Evolutionary conservation across 1,284 basidiomycete genomes (phyloP).

Genomic region (Cronartium ribicola): DNA sequence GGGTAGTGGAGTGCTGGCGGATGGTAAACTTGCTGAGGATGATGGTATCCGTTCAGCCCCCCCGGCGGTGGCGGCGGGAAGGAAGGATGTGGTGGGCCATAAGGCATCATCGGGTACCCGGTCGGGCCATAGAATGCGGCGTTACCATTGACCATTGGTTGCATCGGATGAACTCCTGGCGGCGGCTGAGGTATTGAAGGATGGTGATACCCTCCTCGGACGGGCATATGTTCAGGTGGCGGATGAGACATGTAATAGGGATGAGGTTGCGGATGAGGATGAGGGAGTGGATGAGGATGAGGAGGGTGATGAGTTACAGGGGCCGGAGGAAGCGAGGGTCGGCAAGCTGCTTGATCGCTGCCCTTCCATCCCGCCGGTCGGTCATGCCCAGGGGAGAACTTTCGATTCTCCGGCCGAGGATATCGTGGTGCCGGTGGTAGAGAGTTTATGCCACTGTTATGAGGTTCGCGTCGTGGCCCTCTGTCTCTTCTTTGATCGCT

Average conservation of each 20-base stretch:
- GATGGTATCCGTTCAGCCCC: background rate
- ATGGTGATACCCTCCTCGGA: slow-evolving; percentile 3
- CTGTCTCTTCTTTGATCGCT: background rate
- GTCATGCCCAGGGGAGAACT: background rate
- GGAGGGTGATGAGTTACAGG: too few species aligned
- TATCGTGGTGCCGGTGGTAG: background rate
- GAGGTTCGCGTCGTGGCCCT: background rate
- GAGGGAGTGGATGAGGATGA: background rate
- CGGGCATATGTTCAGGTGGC: slow-evolving; percentile 1
- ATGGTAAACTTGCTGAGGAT: background rate
- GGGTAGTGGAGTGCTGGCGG: background rate
- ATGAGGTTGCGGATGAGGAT: background rate
- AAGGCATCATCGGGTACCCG: background rate
- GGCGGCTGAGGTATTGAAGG: background rate
- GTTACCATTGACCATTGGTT: background rate
- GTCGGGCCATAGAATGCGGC: background rate
- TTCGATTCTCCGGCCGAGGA: background rate
- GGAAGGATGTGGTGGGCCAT: background rate
- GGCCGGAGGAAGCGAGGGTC: too few species aligned
- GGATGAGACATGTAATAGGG: background rate
- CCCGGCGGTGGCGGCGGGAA: background rate
- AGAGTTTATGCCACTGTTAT: background rate
- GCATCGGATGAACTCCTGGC: slow-evolving; percentile 1
- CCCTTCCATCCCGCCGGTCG: background rate
- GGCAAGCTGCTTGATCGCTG: background rate